Evolutionary conservation across 2,329 filamentous ascomycete species (phyloP).

Genomic region (Claviceps capensis): DNA sequence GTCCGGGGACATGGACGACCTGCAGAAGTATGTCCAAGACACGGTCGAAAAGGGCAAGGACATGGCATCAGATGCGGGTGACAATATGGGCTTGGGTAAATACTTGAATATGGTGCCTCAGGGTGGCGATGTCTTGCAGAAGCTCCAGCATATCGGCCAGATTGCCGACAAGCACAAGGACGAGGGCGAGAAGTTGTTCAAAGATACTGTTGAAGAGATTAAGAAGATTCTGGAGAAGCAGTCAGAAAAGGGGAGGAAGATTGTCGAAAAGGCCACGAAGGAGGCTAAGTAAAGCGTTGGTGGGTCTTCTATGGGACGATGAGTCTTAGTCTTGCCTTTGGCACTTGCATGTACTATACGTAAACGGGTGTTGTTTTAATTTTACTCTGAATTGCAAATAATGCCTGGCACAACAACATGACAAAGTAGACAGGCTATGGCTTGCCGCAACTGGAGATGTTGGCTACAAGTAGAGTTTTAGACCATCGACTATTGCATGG

Average conservation of each 20-base stretch:
- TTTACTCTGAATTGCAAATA: too few relatives aligned
- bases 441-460: too few relatives aligned
- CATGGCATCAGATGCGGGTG: conserved; percentile 20
- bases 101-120: conserved; percentile 54
- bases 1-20: conserved; percentile 39
- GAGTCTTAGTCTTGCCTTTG: too few relatives aligned
- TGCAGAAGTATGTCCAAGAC: conserved; percentile 22
- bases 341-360: background rate
- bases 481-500: too few relatives aligned
- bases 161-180: conserved; percentile 53
- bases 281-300: conserved; percentile 22
- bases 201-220: conserved; percentile 55
- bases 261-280: conserved; percentile 40
- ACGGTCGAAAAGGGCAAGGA: conserved; percentile 29
- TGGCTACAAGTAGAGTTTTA: too few relatives aligned
- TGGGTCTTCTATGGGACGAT: too few relatives aligned
- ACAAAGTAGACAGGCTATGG: too few relatives aligned
- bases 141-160: conserved; percentile 50
- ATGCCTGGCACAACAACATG: too few relatives aligned
- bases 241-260: conserved; percentile 41
- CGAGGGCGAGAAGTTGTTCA: conserved; percentile 55
- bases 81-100: conserved; percentile 35
- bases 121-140: conserved; percentile 49
- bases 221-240: conserved; percentile 49
- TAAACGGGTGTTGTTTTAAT: background rate